phyloP scores from a whole-genome alignment of 2,329 filamentous ascomycete species.

The Colletotrichum coccodes region DNA sequence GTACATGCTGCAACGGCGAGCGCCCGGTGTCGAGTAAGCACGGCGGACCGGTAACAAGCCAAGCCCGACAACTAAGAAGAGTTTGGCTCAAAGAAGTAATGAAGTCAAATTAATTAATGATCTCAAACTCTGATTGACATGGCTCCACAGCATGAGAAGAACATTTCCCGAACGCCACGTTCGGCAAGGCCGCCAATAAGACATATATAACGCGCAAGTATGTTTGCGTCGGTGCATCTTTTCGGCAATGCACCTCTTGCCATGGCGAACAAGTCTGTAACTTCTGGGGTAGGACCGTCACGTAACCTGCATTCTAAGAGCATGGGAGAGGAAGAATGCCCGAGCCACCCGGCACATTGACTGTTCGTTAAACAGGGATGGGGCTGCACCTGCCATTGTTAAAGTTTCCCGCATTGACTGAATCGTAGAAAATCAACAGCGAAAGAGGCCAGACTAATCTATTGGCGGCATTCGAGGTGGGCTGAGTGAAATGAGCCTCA shows the following conservation, averaged over 20 bases:
- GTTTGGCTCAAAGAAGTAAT: slow-evolving; percentile 11
- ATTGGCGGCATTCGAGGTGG: background rate
- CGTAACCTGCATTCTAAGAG: background rate
- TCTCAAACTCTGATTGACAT: background rate
- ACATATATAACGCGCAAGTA: too few species aligned
- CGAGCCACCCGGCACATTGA: background rate
- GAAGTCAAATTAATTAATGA: slow-evolving; percentile 28
- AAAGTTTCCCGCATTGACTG: slow-evolving; percentile 8
- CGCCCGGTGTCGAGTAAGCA: background rate
- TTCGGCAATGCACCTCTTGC: background rate
- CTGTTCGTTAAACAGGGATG: slow-evolving; percentile 1
- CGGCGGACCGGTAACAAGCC: background rate
- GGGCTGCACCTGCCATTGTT: background rate
- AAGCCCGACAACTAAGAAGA: background rate
- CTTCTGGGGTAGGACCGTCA: background rate
- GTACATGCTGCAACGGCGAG: slow-evolving; percentile 9
- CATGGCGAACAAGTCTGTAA: background rate
- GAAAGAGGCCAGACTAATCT: slow-evolving; percentile 47
- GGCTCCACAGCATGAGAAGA: background rate
- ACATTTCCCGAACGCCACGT: too few species aligned
- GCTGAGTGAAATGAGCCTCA: background rate
- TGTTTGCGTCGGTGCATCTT: too few species aligned
- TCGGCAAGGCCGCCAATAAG: background rate
- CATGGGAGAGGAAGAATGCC: background rate
- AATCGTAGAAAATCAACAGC: background rate